phyloP scores from a whole-genome alignment of 2,329 filamentous ascomycete genomes.

The Bipolaris bicolor region DNA sequence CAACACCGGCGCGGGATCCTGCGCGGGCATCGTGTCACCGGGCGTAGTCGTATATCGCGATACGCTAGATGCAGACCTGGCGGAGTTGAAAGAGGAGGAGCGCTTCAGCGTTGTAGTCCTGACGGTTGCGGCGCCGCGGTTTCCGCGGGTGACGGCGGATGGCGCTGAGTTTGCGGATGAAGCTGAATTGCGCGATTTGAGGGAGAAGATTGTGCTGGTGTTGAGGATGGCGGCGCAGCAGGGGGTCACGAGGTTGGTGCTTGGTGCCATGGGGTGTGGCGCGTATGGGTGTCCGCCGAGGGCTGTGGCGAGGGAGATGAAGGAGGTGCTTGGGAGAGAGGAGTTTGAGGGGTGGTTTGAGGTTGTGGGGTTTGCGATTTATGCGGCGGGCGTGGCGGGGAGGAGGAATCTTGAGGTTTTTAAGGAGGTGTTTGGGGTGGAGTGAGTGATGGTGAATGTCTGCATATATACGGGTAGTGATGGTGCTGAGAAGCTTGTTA shows the following conservation, averaged over 20 bases:
- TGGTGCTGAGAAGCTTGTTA: neutral
- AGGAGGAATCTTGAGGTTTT: neutral
- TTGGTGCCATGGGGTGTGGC: slow-evolving; percentile 35
- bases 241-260: slow-evolving; percentile 25
- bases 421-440: slow-evolving; percentile 11
- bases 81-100: slow-evolving; percentile 16
- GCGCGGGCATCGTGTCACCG: slow-evolving; percentile 29
- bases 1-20: slow-evolving; percentile 25
- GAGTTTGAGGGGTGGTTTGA: slow-evolving; percentile 34
- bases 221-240: slow-evolving; percentile 25
- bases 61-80: slow-evolving; percentile 23
- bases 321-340: slow-evolving; percentile 15
- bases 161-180: slow-evolving; percentile 16
- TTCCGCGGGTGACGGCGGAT: slow-evolving; percentile 15
- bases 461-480: neutral
- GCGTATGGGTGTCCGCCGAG: slow-evolving; percentile 30
- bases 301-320: slow-evolving; percentile 28
- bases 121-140: slow-evolving; percentile 28
- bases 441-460: neutral
- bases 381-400: slow-evolving; percentile 20
- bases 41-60: slow-evolving; percentile 30
- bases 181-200: slow-evolving; percentile 16
- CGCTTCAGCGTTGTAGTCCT: slow-evolving; percentile 25
- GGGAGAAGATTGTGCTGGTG: slow-evolving; percentile 27
- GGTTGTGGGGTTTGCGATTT: slow-evolving; percentile 25